Percentiles rank a stretch among this genome's conserved stretches.
These are phyloP conservation scores for Suhomyces canberraensis DNA, from an alignment of 805 yeast species.

Conservation along the genomic window DNA sequence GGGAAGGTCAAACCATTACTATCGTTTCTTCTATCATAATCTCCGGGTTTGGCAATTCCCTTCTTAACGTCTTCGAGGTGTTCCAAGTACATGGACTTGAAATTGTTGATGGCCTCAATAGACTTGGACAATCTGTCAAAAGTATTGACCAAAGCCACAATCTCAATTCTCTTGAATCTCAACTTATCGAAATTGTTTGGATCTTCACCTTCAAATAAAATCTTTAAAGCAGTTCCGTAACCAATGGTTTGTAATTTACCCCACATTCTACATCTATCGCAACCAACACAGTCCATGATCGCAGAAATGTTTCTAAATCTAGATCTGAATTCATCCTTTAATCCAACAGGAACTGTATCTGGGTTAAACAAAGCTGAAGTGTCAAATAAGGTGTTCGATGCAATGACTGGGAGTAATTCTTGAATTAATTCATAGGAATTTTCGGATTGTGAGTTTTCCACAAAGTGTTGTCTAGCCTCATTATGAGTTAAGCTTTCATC, in stretches of 20 bases:
- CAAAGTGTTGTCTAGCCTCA: conserved; percentile 38
- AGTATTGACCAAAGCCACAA: conserved; percentile 88
- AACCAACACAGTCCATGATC: conserved; percentile 97
- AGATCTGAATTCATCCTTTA: conserved; percentile 81
- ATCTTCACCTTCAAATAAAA: conserved; percentile 72
- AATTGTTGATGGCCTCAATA: conserved; percentile 67
- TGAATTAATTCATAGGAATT: conserved; percentile 28
- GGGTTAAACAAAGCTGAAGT: conserved; percentile 46
- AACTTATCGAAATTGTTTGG: conserved; percentile 52
- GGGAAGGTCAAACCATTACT: conserved; percentile 38
- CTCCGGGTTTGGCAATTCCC: conserved; percentile 40
- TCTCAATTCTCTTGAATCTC: conserved; percentile 70
- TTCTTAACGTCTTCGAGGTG: conserved; percentile 40
- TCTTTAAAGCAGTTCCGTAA: conserved; percentile 92
- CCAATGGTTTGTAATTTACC: conserved; percentile 97
- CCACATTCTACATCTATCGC: conserved; percentile 97
- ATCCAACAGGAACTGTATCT: conserved; percentile 40
- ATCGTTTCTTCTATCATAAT: conserved; percentile 30
- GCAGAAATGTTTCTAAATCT: conserved; percentile 88
- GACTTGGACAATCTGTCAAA: conserved; percentile 90
- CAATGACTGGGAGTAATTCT: conserved; percentile 37
- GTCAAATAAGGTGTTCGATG: conserved; percentile 43
- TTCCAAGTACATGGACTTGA: conserved; percentile 52
- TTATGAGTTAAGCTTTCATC: conserved; percentile 12
- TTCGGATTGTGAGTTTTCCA: conserved; percentile 41